Conservation (phyloP, 805 yeast species). For the Candida vartiovaarae region DNA sequence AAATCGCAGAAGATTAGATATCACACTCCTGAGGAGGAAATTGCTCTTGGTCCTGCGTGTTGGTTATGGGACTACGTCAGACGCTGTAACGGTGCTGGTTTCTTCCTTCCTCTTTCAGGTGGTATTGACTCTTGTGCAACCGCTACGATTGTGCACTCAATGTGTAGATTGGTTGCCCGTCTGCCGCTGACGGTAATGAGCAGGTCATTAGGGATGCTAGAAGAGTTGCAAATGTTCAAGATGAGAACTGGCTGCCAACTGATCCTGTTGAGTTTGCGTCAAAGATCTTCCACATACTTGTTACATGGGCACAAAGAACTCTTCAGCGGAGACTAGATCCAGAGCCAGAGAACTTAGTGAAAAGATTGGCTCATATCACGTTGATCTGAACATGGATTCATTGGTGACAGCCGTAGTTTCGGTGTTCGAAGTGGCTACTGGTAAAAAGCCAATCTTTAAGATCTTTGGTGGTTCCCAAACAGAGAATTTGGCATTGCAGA, state of each 20-base stretch:
- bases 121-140: constrained; percentile 99
- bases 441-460: constrained; percentile 80
- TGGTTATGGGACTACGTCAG: constrained; percentile 99
- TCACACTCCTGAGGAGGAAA: constrained; percentile 90
- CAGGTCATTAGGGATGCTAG: constrained; percentile 78
- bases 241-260: constrained; percentile 55
- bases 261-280: constrained; percentile 72
- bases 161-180: constrained; percentile 84
- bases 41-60: constrained; percentile 97
- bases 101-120: constrained; percentile 88
- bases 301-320: constrained; percentile 94
- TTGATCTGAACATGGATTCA: constrained; percentile 86
- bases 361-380: constrained; percentile 81
- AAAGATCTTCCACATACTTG: constrained; percentile 82
- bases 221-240: constrained; percentile 47
- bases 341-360: constrained; percentile 75
- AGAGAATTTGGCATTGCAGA: constrained; percentile 91
- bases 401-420: constrained; percentile 67
- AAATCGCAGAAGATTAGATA: constrained; percentile 42
- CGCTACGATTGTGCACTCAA: constrained; percentile 85
- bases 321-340: constrained; percentile 76
- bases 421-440: constrained; percentile 84
- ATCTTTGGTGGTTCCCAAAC: constrained; percentile 89
- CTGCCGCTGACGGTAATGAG: constrained; percentile 57
- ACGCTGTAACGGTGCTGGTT: constrained; percentile 86